Evolutionary conservation across 148 eudicot species (phyloP), one percentile per base, ranked within the genome.

Genomic region (Fagopyrum esculentum): DNA sequence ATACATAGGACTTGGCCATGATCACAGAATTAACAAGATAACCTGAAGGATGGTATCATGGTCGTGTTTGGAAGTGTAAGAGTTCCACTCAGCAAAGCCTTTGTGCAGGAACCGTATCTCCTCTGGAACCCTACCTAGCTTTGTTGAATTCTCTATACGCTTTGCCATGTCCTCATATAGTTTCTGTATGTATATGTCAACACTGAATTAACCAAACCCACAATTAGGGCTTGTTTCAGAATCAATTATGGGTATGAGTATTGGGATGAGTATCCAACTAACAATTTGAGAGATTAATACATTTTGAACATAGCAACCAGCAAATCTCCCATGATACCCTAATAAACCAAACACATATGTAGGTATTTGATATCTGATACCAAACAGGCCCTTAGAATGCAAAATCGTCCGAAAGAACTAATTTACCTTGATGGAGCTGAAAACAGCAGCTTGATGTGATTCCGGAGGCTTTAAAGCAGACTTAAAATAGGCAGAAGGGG

Each of bases 11-110:
- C 13, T 19, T 4, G 49, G 16, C 16, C 19, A 71, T 11, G 50
- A 52, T 29, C 9, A 6, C 4, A 19, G 9, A 4, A 8, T 0
- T 15, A 51, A 10, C 15, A 12, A 10, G 59, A 48, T 5, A 81
- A 94, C 98, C 85, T 90, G 89, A 82, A 94, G 82, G 56, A 91
- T 85, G 82, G 96, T 82, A 45, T 83, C 89, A 77, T 94, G 98
- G 81, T 94, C 86, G 50, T 68, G 73, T 30, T 76, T 76, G 57
- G 97, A 91, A 43, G 78, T 78, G 76, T 80, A 81, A 9, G 84
- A 73, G 49, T 85, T 77, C 98, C 98, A 94, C 35, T 81, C 73
- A 0, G 87, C 77, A 84, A 90, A 94, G 77, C 92, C 98, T 84
- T 79, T 84, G 72, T 94, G 88, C 75, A 83, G 75, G 13, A 43